phyloP scores from a whole-genome alignment of 2,329 filamentous ascomycete species.

The Cercospora zeina region DNA sequence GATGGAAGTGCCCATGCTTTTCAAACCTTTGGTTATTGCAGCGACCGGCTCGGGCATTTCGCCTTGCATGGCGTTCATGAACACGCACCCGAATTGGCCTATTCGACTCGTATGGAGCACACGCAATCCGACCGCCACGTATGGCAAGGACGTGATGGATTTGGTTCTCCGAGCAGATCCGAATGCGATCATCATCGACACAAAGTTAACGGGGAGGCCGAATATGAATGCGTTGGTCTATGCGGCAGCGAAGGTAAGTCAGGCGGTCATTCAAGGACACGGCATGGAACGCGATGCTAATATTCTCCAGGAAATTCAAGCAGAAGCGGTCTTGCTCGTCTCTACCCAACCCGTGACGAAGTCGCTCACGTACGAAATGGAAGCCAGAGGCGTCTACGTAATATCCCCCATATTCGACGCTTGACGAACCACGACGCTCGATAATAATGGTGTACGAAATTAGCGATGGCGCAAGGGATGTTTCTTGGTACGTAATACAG shows the following conservation, averaged over 20 bases:
- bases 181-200: conserved; percentile 69
- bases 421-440: not conserved
- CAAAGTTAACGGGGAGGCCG: conserved; percentile 46
- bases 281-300: not conserved
- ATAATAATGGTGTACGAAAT: not conserved
- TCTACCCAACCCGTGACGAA: conserved; percentile 68
- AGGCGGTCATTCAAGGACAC: not conserved
- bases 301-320: conserved; percentile 44
- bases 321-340: conserved; percentile 72
- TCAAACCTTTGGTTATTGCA: conserved; percentile 65
- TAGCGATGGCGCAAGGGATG: not conserved
- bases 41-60: conserved; percentile 74
- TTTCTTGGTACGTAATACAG: not conserved
- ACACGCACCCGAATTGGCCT: conserved; percentile 48
- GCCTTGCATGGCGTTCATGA: conserved; percentile 64
- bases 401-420: not conserved
- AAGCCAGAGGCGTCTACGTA: conserved; percentile 4
- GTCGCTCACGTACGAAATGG: conserved; percentile 13
- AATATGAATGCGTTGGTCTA: conserved; percentile 5
- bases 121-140: conserved; percentile 61
- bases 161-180: conserved; percentile 61
- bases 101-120: conserved; percentile 70
- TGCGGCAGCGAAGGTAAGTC: conserved; percentile 5
- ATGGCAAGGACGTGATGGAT: conserved; percentile 59
- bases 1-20: conserved; percentile 66